Conservation (phyloP, 129 eudicot genomes). For the Artemisia argyi region DNA sequence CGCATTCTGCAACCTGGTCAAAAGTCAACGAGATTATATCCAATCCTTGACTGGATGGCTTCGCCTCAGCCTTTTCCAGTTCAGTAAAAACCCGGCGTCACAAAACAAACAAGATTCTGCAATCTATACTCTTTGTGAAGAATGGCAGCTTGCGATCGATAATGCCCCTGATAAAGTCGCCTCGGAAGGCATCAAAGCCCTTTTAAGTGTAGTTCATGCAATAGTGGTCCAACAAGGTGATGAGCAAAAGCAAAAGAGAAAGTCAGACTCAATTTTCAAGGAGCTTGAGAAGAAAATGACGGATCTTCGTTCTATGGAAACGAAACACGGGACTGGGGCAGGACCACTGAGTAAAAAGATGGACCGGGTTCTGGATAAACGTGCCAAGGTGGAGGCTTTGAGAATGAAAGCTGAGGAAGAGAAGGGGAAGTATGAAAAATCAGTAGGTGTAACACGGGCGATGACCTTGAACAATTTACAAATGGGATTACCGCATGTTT, state of each 20-base stretch:
- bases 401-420: slow-evolving; percentile 86
- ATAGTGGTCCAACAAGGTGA: slow-evolving; percentile 88
- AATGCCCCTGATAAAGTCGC: slow-evolving; percentile 94
- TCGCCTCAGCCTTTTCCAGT: slow-evolving; percentile 91
- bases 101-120: slow-evolving; percentile 67
- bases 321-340: slow-evolving; percentile 54
- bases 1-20: slow-evolving; percentile 74
- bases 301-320: slow-evolving; percentile 70
- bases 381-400: slow-evolving; percentile 66
- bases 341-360: slow-evolving; percentile 35
- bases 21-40: slow-evolving; percentile 83
- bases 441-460: slow-evolving; percentile 60
- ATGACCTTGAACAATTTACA: slow-evolving; percentile 82
- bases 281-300: slow-evolving; percentile 68
- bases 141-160: slow-evolving; percentile 84
- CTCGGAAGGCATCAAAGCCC: slow-evolving; percentile 83
- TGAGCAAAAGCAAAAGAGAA: slow-evolving; percentile 77
- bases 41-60: slow-evolving; percentile 96
- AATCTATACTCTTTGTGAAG: slow-evolving; percentile 85
- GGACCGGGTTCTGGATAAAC: slow-evolving; percentile 68
- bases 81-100: slow-evolving; percentile 46
- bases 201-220: slow-evolving; percentile 65
- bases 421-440: slow-evolving; percentile 70
- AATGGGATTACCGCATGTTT: slow-evolving; percentile 88
- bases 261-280: slow-evolving; percentile 58